Evolutionary conservation across 495 filamentous ascomycete species (phyloP).

Genomic region (Talaromyces ruber): DNA sequence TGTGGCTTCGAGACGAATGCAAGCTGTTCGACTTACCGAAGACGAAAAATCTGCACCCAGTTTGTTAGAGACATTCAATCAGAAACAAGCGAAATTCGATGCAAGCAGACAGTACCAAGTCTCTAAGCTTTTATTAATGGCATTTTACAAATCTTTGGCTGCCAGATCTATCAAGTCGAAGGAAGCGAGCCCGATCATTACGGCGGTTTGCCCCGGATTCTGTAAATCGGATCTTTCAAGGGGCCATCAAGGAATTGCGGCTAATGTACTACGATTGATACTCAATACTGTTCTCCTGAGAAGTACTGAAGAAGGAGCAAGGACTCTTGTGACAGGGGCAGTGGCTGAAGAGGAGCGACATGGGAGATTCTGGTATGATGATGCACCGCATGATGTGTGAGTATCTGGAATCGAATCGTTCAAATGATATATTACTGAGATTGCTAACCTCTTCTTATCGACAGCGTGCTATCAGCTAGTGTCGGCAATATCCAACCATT

Average conservation of each 20-base stretch:
- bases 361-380: slow-evolving; percentile 18
- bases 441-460: neutral
- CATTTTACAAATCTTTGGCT: slow-evolving; percentile 4
- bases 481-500: neutral
- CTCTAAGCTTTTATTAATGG: slow-evolving; percentile 14
- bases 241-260: neutral
- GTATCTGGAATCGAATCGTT: neutral
- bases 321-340: slow-evolving; percentile 21
- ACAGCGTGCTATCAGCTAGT: neutral
- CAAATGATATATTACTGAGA: neutral
- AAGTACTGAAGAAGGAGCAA: slow-evolving; percentile 17
- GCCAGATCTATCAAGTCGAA: neutral
- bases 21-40: slow-evolving; percentile 1
- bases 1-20: slow-evolving; percentile 1
- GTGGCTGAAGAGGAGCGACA: slow-evolving; percentile 15
- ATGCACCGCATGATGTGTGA: neutral
- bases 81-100: neutral
- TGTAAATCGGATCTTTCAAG: slow-evolving; percentile 7
- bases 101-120: slow-evolving; percentile 6
- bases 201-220: slow-evolving; percentile 8
- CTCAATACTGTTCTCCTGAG: slow-evolving; percentile 11
- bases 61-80: neutral
- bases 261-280: neutral
- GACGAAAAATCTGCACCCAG: neutral
- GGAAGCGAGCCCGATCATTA: slow-evolving; percentile 8